Evolutionary conservation across 768 basidiomycete species (phyloP).

Genomic region (Holtermannia corniformis): DNA sequence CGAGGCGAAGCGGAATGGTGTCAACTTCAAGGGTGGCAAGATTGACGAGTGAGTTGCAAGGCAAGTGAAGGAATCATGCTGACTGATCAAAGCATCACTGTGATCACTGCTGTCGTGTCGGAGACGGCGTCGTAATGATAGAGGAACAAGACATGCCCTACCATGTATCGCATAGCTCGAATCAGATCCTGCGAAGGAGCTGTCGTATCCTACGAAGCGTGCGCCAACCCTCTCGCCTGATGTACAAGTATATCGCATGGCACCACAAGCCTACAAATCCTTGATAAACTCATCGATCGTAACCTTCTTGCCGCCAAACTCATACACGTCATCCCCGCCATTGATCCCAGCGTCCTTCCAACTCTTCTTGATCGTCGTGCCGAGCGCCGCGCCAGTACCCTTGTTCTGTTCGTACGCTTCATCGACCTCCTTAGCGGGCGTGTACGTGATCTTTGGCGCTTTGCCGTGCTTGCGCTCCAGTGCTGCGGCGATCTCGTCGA

Average conservation of each 20-base stretch:
- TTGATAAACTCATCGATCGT: neutral
- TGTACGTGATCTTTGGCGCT: neutral
- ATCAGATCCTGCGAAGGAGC: too few species aligned
- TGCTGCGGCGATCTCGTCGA: neutral
- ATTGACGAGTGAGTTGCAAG: conserved; percentile 38
- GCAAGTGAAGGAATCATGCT: neutral
- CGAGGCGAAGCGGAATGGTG: conserved; percentile 34
- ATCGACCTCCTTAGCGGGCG: neutral
- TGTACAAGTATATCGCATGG: too few species aligned
- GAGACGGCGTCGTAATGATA: conserved; percentile 8
- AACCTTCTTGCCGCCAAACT: neutral
- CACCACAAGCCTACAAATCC: neutral
- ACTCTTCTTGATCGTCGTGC: neutral
- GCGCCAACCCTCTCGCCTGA: too few species aligned
- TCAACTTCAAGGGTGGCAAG: conserved; percentile 38
- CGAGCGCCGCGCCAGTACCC: neutral
- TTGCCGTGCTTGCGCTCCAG: neutral
- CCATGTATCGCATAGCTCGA: neutral
- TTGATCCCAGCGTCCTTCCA: neutral
- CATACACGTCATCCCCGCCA: neutral
- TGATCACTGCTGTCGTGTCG: conserved; percentile 35
- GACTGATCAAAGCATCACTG: conserved; percentile 26
- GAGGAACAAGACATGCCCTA: neutral
- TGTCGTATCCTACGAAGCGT: too few species aligned
- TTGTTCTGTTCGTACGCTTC: neutral